phyloP scores from a whole-genome alignment of 2,329 filamentous ascomycete genomes.

The Fusarium piperis region DNA sequence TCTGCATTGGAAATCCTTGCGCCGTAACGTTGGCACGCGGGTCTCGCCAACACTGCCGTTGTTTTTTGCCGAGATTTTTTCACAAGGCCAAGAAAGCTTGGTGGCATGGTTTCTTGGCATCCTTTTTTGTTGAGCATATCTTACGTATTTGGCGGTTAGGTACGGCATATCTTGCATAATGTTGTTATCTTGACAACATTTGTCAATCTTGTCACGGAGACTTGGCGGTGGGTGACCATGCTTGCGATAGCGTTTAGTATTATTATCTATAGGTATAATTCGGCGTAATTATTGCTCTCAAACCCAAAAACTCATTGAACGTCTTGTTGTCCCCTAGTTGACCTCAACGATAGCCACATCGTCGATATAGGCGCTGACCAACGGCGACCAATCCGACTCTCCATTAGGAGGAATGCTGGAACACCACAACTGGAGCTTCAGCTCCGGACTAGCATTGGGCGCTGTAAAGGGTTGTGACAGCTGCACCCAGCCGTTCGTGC shows the following conservation, averaged over 20 bases:
- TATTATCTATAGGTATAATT: neutral
- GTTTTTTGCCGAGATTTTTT: neutral
- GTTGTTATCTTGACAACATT: neutral
- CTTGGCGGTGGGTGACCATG: neutral
- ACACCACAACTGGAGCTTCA: neutral
- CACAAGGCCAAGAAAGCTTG: neutral
- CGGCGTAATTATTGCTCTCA: neutral
- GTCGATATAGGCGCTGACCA: neutral
- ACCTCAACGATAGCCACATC: neutral
- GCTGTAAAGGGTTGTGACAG: neutral
- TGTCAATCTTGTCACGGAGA: neutral
- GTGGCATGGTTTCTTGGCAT: neutral
- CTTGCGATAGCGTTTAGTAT: too few species aligned
- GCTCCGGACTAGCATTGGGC: neutral
- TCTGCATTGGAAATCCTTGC: neutral
- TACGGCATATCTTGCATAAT: neutral
- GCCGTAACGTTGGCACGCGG: neutral
- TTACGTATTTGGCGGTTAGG: neutral
- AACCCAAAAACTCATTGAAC: neutral
- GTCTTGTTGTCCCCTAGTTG: neutral
- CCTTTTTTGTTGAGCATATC: neutral
- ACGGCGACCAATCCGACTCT: neutral
- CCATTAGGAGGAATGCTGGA: neutral
- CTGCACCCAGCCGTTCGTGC: neutral
- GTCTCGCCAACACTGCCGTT: neutral